Conservation (phyloP, 2,329 filamentous ascomycete genomes). For the Diplodia intermedia region DNA sequence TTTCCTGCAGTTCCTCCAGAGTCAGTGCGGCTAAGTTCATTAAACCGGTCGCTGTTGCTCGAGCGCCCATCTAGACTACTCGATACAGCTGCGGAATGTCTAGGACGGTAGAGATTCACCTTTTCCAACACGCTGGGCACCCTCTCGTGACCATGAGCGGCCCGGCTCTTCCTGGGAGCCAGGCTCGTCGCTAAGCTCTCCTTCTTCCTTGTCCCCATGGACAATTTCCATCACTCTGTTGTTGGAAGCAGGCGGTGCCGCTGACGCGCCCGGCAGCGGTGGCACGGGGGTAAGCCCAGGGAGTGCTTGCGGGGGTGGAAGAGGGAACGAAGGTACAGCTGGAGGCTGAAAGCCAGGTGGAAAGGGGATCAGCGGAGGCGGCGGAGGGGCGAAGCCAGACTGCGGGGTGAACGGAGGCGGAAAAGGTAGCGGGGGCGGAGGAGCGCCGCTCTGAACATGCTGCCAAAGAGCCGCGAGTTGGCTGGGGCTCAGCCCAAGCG, state of each 20-base stretch:
- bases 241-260: slow-evolving; percentile 30
- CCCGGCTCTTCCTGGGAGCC: slow-evolving; percentile 10
- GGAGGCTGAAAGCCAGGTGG: slow-evolving; percentile 37
- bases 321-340: slow-evolving; percentile 11
- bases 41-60: slow-evolving; percentile 12
- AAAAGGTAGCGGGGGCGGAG: slow-evolving; percentile 38
- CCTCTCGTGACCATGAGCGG: slow-evolving; percentile 18
- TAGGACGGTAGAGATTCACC: slow-evolving; percentile 26
- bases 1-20: slow-evolving; percentile 3
- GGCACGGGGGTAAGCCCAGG: slow-evolving; percentile 15
- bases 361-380: slow-evolving; percentile 37
- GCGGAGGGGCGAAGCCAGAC: slow-evolving; percentile 37
- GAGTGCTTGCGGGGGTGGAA: slow-evolving; percentile 15
- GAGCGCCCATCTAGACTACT: background rate
- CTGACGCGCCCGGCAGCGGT: slow-evolving; percentile 34
- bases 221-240: slow-evolving; percentile 43
- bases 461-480: slow-evolving; percentile 30
- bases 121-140: slow-evolving; percentile 10
- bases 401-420: slow-evolving; percentile 41
- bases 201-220: slow-evolving; percentile 69
- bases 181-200: slow-evolving; percentile 75
- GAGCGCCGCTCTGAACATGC: slow-evolving; percentile 33
- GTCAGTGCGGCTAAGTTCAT: slow-evolving; percentile 27
- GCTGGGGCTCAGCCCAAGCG: slow-evolving; percentile 24
- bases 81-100: slow-evolving; percentile 10